phyloP scores from a whole-genome alignment of 257 asterid species.

The Primulina huaijiensis region DNA sequence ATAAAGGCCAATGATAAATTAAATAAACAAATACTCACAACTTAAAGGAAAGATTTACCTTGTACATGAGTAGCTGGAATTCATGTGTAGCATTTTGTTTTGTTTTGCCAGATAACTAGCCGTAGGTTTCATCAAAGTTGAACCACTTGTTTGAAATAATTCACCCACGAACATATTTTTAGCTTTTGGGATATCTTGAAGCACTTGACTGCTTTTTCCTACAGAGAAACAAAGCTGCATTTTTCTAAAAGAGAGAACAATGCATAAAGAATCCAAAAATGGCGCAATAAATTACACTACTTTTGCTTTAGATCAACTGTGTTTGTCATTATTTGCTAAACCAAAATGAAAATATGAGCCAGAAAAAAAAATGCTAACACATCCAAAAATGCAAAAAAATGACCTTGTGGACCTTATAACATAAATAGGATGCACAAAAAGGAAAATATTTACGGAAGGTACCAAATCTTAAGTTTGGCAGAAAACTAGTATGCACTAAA shows the following conservation, averaged over 20 bases:
- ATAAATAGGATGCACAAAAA: neutral
- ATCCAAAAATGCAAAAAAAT: neutral
- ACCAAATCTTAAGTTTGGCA: neutral
- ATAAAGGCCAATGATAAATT: neutral
- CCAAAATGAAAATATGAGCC: neutral
- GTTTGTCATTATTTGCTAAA: neutral
- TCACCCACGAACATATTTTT: constrained; percentile 33
- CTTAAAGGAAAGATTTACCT: constrained; percentile 40
- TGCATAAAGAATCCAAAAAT: neutral
- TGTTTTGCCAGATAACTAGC: constrained; percentile 88
- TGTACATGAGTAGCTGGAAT: constrained; percentile 33
- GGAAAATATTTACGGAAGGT: neutral
- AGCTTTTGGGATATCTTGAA: constrained; percentile 30
- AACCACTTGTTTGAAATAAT: constrained; percentile 39
- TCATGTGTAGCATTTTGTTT: constrained; percentile 31
- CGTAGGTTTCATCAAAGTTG: constrained; percentile 80
- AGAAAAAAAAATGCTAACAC: neutral
- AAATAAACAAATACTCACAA: neutral
- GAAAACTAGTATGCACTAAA: neutral
- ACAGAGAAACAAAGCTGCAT: constrained; percentile 12
- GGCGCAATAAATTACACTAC: neutral
- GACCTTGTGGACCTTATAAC: neutral
- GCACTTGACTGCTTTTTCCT: constrained; percentile 30
- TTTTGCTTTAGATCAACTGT: constrained; percentile 2
- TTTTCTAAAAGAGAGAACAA: constrained; percentile 2